Percentiles rank a stretch among this genome's conserved stretches.
phyloP scores from a whole-genome alignment of 2,329 filamentous ascomycete genomes.

The Penicillium corylophilum region DNA sequence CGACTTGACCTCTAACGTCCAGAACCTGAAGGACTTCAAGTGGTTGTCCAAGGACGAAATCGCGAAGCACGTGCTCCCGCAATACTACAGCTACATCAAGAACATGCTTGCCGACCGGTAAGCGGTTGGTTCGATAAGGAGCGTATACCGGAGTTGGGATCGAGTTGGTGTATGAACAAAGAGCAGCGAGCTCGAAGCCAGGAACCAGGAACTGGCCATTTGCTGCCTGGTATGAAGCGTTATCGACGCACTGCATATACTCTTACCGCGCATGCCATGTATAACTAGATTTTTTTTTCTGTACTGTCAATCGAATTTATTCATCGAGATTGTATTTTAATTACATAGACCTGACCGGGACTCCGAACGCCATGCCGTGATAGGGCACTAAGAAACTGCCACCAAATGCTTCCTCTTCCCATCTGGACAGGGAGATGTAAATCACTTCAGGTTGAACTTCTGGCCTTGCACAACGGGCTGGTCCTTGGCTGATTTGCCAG shows the following conservation, averaged over 20 bases:
- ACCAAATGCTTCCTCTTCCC: not conserved
- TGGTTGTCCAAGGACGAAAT: constrained; percentile 94
- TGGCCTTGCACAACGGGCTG: constrained; percentile 59
- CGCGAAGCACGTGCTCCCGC: constrained; percentile 59
- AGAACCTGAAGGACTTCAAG: constrained; percentile 77
- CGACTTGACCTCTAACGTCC: constrained; percentile 68
- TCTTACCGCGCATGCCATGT: constrained; percentile 36
- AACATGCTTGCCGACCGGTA: constrained; percentile 83
- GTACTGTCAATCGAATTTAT: constrained; percentile 24
- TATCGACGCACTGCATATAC: constrained; percentile 36
- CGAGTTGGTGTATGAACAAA: constrained; percentile 8
- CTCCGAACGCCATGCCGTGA: constrained; percentile 14
- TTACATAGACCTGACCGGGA: constrained; percentile 5
- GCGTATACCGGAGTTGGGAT: not conserved
- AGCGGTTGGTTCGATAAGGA: not conserved
- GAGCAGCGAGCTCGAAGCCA: constrained; percentile 8
- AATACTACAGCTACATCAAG: constrained; percentile 73
- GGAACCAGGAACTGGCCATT: constrained; percentile 6
- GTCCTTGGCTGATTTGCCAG: constrained; percentile 47
- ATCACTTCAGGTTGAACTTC: constrained; percentile 63
- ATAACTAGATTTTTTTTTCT: constrained; percentile 38
- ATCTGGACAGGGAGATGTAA: not conserved
- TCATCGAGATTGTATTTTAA: not conserved
- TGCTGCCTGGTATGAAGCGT: constrained; percentile 19
- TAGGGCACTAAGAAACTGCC: constrained; percentile 1